These are phyloP conservation scores for Coemansia sp. DNA, from an alignment of 192 early-diverging fungal genomes.

Conservation along the genomic window DNA sequence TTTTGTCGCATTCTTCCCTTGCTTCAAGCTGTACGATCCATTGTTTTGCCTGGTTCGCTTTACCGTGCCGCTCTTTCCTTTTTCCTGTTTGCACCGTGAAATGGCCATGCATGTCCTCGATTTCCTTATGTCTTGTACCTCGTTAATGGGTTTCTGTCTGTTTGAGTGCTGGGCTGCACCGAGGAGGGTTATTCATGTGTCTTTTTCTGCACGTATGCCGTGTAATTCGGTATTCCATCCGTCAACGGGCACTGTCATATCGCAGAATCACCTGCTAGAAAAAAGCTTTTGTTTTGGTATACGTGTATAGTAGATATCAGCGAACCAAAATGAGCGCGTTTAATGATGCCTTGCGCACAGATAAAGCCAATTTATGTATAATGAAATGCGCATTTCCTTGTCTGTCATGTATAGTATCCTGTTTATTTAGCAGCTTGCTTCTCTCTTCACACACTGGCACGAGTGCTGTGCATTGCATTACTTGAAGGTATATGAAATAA, in stretches of 20 bases:
- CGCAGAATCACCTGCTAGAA: neutral
- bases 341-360: slow-evolving; percentile 14
- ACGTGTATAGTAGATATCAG: neutral
- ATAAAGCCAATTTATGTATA: slow-evolving; percentile 24
- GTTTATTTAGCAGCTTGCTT: neutral
- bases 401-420: neutral
- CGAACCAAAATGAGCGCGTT: slow-evolving; percentile 5
- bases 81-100: neutral
- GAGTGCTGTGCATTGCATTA: neutral
- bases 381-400: neutral
- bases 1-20: slow-evolving; percentile 1
- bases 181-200: slow-evolving; percentile 7
- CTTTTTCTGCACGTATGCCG: neutral
- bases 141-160: neutral
- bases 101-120: neutral
- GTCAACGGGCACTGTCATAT: neutral
- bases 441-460: neutral
- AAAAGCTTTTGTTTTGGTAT: neutral
- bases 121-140: neutral
- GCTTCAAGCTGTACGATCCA: neutral
- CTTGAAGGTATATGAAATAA: neutral
- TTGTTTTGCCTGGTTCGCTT: neutral
- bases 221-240: neutral
- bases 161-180: neutral
- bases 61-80: neutral